Base-by-base conservation (phyloP, 169 alveolate genomes). In the Cryptosporidium bovis region DNA sequence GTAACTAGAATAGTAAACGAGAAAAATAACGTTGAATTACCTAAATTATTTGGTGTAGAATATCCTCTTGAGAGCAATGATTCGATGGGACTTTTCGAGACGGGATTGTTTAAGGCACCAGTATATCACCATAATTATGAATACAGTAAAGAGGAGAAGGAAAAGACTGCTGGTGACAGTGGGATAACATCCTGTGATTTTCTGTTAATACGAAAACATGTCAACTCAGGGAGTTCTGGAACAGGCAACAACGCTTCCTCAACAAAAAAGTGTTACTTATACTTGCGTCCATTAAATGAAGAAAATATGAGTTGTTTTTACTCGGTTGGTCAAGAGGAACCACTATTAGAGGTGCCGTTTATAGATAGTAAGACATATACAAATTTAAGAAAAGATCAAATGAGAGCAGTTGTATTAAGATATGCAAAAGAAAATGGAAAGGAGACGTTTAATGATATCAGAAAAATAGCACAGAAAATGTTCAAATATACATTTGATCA, bases 251-350 rank as follows among this genome's bases (percentile, higher is more conserved):
- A 8, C 24, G 24, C 20, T 2, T 6, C 64, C 31, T 67, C 64
- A 12, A 18, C 87, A 8, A 36, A 16, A 2, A 77, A 60, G 62
- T 77, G 71, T 27, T 51, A 64, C 24, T 29, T 77, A 6, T 77
- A 60, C 36, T 31, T 77, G 18, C 40, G 87, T 31, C 87, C 87
- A 13, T 44, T 77, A 20, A 58, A 68, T 29, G 87, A 71, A 8
- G 87, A 60, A 12, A 44, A 71, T 31, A 44, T 77, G 46, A 77
- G 77, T 16, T 77, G 87, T 55, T 64, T 94, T 18, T 94, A 93
- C 64, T 93, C 97, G 53, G 97, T 94, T 20, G 97, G 97, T 12
- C 97, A 94, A 90, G 92, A 94, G 56, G 96, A 94, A 83, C 97
- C 97, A 20, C 90, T 92, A n/a, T 65, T 94, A 12, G 95, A 93